Base-by-base conservation (phyloP, 768 basidiomycete species). In the Lactarius quietus region DNA sequence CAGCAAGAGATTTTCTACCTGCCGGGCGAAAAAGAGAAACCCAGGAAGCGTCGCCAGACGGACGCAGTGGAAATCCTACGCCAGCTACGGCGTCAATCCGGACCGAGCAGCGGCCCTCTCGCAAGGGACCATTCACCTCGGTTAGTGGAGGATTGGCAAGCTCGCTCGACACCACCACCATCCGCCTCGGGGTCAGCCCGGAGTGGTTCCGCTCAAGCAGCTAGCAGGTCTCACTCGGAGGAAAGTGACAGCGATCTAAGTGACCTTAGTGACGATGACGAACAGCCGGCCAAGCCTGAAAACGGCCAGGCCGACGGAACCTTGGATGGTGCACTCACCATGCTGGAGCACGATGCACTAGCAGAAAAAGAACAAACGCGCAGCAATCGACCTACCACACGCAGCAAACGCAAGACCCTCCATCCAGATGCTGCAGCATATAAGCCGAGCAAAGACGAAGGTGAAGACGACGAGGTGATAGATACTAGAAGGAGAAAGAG, bases 1-100 rank as follows among this genome's bases (percentile, higher is more conserved):
- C 80, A 84, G 48, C 80, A 83, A 54, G 87, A 88, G 67, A 80
- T 89, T 3, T 88, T 79, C 70, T 90, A 88, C 70, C 72, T 88
- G 14, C 85, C 86, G 0, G 75, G 77, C 10, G 84, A 80, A 23
- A 84, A 84, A 68, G 78, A 80, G 39, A 68, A 68, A 7, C 62
- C 54, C 33, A 68, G 61, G 60, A 65, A 73, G 63, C 61, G 54
- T 17, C 60, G 48, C 35, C 63, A 43, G 41, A 67, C 57, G 63
- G 54, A 36, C 9, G 41, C 55, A 12, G 33, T 66, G 43, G 69
- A 63, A 39, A 68, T 23, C 14, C 52, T 62, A 36, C 64, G 66
- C 14, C 63, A 41, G 28, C 35, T 64, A 15, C 67, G 31, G n/a
- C 69, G 64, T 28, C 67, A 68, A 41, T 65, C 67, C 17, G 54